Evolutionary conservation across 441 rosid species (phyloP), one percentile per base, ranked within the genome.

Genomic region (Francoa sonchifolia): DNA sequence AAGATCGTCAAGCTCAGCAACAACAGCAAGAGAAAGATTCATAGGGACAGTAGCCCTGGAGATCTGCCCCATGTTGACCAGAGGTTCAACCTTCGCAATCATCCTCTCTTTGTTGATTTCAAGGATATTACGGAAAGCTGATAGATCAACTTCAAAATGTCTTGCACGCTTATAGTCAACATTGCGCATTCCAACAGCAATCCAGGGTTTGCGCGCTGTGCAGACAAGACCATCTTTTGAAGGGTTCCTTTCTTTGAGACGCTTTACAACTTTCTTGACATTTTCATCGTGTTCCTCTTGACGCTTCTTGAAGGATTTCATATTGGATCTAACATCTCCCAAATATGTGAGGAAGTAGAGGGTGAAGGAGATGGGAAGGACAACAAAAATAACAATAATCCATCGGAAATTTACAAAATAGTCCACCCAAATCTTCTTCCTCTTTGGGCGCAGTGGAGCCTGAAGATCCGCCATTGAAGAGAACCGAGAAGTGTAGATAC

Each of bases 61-160:
- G 35, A 92, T 92, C 77, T 92, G 99, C 16, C 99, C 99, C 99
- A 92, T 92, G 70, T 78, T 92, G 46, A 92, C 99, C 39, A 92
- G 87, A 11, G 99, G 96, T 74, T 92, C 99, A 3, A 73, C 83
- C 57, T 71, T 75, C 9, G 96, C 99, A 63, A 65, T 58, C 99
- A 86, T 92, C 64, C 72, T 77, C 62, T 81, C 82, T 59, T 66
- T 76, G 50, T 86, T 82, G 27, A 92, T 75, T 45, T 86, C 85
- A 44, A 92, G 86, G 50, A 92, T 48, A 52, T 86, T 65, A 19
- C 89, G 76, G 34, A 92, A 86, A 23, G 68, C 76, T 0, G 96
- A 81, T 34, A 92, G 69, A 61, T 86, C 99, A 44, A 92, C 94
- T 59, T 92, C 99, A 46, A 69, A 92, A 62, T 86, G 99, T 0